A percentile compares a stretch with the other conserved stretches of the same genome.
phyloP scores from a whole-genome alignment of 2,329 filamentous ascomycete species.

The Ophiostoma novo-ulmi region DNA sequence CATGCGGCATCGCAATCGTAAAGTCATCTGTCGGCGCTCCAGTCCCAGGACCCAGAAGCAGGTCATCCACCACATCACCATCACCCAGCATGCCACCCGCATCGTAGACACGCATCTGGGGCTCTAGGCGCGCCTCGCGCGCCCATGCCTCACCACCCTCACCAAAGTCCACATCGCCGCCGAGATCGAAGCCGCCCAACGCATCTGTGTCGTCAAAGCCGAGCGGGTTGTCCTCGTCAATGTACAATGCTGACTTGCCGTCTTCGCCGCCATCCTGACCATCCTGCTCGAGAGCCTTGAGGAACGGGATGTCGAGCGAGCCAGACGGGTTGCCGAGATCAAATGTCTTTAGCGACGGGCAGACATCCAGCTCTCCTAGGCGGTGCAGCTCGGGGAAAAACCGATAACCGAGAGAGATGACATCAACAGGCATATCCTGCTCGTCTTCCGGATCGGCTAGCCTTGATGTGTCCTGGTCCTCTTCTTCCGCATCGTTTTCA shows the following conservation, averaged over 20 bases:
- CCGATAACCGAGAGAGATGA: constrained; percentile 64
- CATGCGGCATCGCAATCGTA: constrained; percentile 70
- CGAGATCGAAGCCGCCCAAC: constrained; percentile 65
- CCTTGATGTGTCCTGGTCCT: constrained; percentile 30
- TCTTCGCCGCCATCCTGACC: constrained; percentile 41
- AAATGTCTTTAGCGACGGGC: constrained; percentile 89
- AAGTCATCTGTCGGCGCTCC: constrained; percentile 67
- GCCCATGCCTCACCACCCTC: constrained; percentile 97
- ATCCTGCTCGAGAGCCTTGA: constrained; percentile 76
- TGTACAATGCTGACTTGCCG: constrained; percentile 72
- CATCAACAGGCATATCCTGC: constrained; percentile 70
- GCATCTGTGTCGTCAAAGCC: constrained; percentile 79
- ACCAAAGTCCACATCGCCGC: constrained; percentile 75
- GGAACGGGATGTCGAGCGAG: constrained; percentile 82
- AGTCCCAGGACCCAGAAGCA: constrained; percentile 54
- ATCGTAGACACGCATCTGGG: constrained; percentile 76
- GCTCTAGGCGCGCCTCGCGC: constrained; percentile 77
- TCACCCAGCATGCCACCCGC: constrained; percentile 44
- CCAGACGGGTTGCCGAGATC: constrained; percentile 82
- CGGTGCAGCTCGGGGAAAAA: constrained; percentile 79
- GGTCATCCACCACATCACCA: constrained; percentile 49
- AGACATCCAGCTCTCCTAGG: constrained; percentile 84
- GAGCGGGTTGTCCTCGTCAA: constrained; percentile 78
- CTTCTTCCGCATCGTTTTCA: constrained; percentile 34
- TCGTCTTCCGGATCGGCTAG: constrained; percentile 29